A percentile compares a stretch with the other conserved stretches of the same genome.
Evolutionary conservation across 371 early-diverging fungal genomes (phyloP).

Genomic region (Rhizopus microsporus): DNA sequence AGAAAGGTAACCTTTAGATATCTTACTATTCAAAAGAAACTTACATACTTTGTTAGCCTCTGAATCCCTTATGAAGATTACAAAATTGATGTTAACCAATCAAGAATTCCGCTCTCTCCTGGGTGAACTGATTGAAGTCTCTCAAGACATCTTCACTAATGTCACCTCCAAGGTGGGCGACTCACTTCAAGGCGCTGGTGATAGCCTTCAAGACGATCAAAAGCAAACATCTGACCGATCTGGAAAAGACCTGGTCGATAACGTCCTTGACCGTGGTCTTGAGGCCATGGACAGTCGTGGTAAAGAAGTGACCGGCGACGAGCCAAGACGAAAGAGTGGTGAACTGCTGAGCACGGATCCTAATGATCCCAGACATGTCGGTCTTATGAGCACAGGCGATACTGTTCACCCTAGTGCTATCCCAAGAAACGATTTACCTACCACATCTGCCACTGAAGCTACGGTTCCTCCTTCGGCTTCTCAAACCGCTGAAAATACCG

Average conservation of each 20-base stretch:
- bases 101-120: constrained; percentile 54
- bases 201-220: constrained; percentile 23
- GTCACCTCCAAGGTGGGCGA: constrained; percentile 35
- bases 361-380: constrained; percentile 20
- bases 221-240: constrained; percentile 1
- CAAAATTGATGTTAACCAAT: constrained; percentile 51
- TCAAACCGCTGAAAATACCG: neutral
- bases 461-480: neutral
- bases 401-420: constrained; percentile 26
- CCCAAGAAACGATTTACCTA: constrained; percentile 11
- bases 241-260: constrained; percentile 19
- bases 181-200: constrained; percentile 26
- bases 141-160: constrained; percentile 53
- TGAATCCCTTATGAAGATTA: constrained; percentile 44
- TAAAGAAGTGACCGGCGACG: neutral
- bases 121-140: constrained; percentile 48
- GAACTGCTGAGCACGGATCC: constrained; percentile 8
- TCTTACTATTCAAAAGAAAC: neutral
- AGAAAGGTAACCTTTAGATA: constrained; percentile 23
- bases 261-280: constrained; percentile 6
- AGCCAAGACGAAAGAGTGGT: neutral
- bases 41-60: constrained; percentile 21
- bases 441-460: neutral
- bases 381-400: constrained; percentile 28
- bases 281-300: neutral